Percentiles rank a stretch among this genome's conserved stretches.
Conservation (phyloP, 2,329 filamentous ascomycete species). For the Colletotrichum paranaense region DNA sequence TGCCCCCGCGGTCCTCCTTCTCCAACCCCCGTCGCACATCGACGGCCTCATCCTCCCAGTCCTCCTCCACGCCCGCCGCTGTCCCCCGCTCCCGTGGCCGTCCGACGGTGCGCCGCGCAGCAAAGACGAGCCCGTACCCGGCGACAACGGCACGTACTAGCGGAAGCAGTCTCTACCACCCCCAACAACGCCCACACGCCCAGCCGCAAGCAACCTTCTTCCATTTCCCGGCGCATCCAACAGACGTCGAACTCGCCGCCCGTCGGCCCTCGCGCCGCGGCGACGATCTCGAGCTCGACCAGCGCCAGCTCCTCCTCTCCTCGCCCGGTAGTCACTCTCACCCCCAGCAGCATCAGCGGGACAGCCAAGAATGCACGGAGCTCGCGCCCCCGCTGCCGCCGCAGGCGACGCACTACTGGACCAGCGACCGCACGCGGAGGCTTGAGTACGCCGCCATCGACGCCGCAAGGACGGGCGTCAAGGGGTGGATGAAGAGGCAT, state of each 20-base stretch:
- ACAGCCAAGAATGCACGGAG: constrained; percentile 35
- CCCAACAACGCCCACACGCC: constrained; percentile 30
- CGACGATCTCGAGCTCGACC: constrained; percentile 38
- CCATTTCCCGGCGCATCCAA: constrained; percentile 56
- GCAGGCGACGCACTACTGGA: constrained; percentile 75
- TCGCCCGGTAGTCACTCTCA: neutral
- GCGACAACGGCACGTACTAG: constrained; percentile 17
- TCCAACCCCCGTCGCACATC: constrained; percentile 49
- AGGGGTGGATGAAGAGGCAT: constrained; percentile 68
- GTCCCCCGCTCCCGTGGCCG: constrained; percentile 49
- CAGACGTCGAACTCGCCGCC: constrained; percentile 46
- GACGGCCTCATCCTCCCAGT: constrained; percentile 41
- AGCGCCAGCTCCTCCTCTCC: neutral
- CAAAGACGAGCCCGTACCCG: constrained; percentile 48
- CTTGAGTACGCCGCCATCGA: constrained; percentile 76
- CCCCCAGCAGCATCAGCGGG: constrained; percentile 10
- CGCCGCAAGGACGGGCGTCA: constrained; percentile 68
- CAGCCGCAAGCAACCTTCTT: constrained; percentile 55
- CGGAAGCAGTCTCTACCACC: constrained; percentile 30
- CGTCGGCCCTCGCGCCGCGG: neutral
- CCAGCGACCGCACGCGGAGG: constrained; percentile 70
- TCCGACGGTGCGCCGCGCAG: constrained; percentile 54
- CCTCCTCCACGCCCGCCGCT: constrained; percentile 38
- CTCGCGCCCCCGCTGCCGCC: constrained; percentile 54
- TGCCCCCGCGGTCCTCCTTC: constrained; percentile 52